Evolutionary conservation across 371 early-diverging fungal species (phyloP), one percentile per base, ranked within the genome.

Genomic region (Batkoa obscura): DNA sequence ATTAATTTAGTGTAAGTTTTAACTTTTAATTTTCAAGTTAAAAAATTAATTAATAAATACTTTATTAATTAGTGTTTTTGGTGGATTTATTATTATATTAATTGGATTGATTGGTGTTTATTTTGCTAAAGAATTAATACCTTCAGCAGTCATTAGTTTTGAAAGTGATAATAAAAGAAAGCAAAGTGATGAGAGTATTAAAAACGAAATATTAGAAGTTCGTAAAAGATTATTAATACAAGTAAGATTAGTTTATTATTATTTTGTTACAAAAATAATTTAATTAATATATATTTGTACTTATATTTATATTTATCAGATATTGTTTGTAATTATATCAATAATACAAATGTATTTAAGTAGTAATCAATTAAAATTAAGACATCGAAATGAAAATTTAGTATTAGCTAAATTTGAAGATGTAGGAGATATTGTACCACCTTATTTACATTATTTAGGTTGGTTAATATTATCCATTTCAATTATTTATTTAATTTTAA

Each of bases 1-100:
- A 66, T 83, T 46, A 60, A 58, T 8, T 65, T 88, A 33, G 84
- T 90, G 85, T 84, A 74, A 71, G 75, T 63, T 38, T 58, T 49
- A 2, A 30, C 36, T 33, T 41, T 51, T 4, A 43, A 38, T 39
- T 36, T 50, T 17, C 23, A 23, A 10, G 5, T 52, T 3, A 48
- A 37, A 17, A 30, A 48, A 15, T 43, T 23, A 23, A 23, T 23
- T 23, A 23, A 23, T 23, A 23, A 23, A 23, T 23, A 23, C 23
- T 23, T 23, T 23, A 23, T 23, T 23, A 23, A 23, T 31, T 60
- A 64, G 64, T 6, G 15, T 65, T 38, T 23, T 59, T 47, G 72
- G 69, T 23, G 66, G 66, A 12, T 9, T 59, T 0, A 23, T 49
- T 17, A 58, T 62, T 30, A 6, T 59, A 10, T 12, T 56, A 12